These are phyloP conservation scores for Hydnum rufescens DNA, from an alignment of 768 basidiomycete genomes.

Conservation along the genomic window DNA sequence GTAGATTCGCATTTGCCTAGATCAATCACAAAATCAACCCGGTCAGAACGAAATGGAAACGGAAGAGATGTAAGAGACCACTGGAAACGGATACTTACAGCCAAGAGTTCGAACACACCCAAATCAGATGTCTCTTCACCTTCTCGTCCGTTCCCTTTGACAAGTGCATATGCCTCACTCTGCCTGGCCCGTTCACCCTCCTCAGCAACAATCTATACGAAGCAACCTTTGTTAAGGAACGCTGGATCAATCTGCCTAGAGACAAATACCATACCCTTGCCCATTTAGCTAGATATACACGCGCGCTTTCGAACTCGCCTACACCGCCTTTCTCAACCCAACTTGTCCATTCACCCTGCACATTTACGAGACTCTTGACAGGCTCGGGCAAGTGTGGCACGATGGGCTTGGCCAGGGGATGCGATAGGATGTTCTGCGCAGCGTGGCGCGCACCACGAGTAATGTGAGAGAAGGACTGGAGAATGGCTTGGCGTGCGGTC, in stretches of 20 bases:
- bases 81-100: too few relatives aligned
- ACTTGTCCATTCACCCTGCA: slow-evolving; percentile 72
- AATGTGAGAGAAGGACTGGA: slow-evolving; percentile 90
- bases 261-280: slow-evolving; percentile 30
- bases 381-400: slow-evolving; percentile 92
- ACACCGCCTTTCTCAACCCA: slow-evolving; percentile 88
- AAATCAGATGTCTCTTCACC: slow-evolving; percentile 48
- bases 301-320: slow-evolving; percentile 88
- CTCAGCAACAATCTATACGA: slow-evolving; percentile 59
- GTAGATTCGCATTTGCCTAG: slow-evolving; percentile 36
- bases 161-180: slow-evolving; percentile 44
- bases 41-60: not conserved
- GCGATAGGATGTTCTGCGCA: slow-evolving; percentile 85
- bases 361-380: slow-evolving; percentile 74
- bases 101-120: slow-evolving; percentile 68
- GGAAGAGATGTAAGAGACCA: too few relatives aligned
- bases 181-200: slow-evolving; percentile 83
- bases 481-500: slow-evolving; percentile 52
- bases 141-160: slow-evolving; percentile 27
- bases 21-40: slow-evolving; percentile 28
- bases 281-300: slow-evolving; percentile 93
- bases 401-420: slow-evolving; percentile 89
- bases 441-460: slow-evolving; percentile 85
- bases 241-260: not conserved
- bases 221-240: not conserved